Evolutionary conservation across 345 rosid genomes (phyloP).

Genomic region (Geranium brycei): DNA sequence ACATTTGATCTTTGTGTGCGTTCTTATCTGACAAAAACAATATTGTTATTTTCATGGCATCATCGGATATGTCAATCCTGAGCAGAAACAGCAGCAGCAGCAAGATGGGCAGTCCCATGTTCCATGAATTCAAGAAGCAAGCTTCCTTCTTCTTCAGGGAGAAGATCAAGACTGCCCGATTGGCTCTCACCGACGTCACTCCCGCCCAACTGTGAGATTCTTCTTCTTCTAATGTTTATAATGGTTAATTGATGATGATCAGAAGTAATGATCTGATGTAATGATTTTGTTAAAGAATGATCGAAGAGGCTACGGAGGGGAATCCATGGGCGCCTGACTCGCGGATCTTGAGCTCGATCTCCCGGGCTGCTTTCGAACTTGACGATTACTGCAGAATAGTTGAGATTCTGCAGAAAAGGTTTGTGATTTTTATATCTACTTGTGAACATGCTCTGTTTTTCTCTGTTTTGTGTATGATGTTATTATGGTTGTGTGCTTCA

Average conservation of each 20-base stretch:
- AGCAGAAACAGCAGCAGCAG: conserved; percentile 35
- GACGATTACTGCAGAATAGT: conserved; percentile 79
- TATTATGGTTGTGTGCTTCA: background rate
- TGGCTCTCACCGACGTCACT: too few relatives aligned
- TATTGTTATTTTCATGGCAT: background rate
- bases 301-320: conserved; percentile 71
- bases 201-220: too few relatives aligned
- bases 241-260: too few relatives aligned
- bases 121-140: conserved; percentile 72
- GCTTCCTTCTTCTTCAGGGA: too few relatives aligned
- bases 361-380: conserved; percentile 84
- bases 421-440: background rate
- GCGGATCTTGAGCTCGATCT: conserved; percentile 50
- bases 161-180: too few relatives aligned
- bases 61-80: conserved; percentile 30
- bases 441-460: background rate
- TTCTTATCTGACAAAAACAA: background rate
- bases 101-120: conserved; percentile 40
- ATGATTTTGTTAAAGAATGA: conserved; percentile 31
- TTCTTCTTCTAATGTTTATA: too few relatives aligned
- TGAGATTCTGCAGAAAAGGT: conserved; percentile 73
- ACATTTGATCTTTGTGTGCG: background rate
- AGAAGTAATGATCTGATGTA: too few relatives aligned
- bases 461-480: background rate
- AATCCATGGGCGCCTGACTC: conserved; percentile 55